phyloP scores from a whole-genome alignment of 1,284 basidiomycete genomes.

The Cryptococcus wingfieldii region DNA sequence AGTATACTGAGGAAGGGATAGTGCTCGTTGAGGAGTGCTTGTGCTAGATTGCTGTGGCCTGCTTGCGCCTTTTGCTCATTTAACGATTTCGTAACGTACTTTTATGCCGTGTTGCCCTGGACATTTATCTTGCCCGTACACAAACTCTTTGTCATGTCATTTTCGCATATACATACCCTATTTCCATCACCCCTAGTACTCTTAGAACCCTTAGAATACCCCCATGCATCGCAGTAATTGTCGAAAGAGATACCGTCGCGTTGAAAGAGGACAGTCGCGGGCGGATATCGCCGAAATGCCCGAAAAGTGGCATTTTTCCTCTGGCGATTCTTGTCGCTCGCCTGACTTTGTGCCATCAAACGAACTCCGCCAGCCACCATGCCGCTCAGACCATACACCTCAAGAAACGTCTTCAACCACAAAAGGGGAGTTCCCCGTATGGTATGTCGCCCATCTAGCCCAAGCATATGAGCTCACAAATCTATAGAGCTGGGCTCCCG shows the following conservation, averaged over 20 bases:
- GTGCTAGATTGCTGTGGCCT: neutral
- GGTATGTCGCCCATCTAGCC: slow-evolving; percentile 26
- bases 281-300: slow-evolving; percentile 1
- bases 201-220: neutral
- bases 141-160: neutral
- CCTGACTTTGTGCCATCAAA: neutral
- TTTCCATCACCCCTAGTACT: neutral
- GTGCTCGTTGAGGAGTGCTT: neutral
- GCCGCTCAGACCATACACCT: slow-evolving; percentile 9
- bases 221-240: neutral
- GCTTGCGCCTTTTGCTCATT: neutral
- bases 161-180: neutral
- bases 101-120: neutral
- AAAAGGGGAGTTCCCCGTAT: slow-evolving; percentile 45
- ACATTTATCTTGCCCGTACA: too few relatives aligned
- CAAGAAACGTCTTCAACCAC: slow-evolving; percentile 38
- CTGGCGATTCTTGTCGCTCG: neutral
- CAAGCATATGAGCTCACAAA: neutral
- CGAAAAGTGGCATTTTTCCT: neutral
- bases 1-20: neutral
- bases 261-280: neutral
- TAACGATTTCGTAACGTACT: neutral
- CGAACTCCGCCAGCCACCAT: slow-evolving; percentile 2
- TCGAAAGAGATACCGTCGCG: too few relatives aligned
- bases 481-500: slow-evolving; percentile 69